Evolutionary conservation across 306 rosid genomes (phyloP), one percentile per base, ranked within the genome.

Genomic region (Prunus mira): DNA sequence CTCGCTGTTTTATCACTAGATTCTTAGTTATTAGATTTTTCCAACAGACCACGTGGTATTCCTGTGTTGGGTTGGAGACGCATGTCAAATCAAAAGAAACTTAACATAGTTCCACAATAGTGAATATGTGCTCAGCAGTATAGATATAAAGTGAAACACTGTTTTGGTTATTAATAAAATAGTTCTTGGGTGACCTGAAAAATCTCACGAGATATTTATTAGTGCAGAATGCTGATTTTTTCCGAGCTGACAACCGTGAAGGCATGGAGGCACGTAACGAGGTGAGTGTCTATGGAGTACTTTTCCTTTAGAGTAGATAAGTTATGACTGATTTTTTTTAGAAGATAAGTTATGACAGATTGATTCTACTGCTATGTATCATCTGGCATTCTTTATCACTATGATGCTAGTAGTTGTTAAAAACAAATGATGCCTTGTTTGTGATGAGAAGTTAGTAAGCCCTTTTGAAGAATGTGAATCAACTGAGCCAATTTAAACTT

Each of bases 261-360:
- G 99, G 99, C 72, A 72, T 90, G 64, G 99, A 95, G 78, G 97
- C 99, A 27, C 99, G 99, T 49, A 90, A 95, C 80, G 99, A 95
- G 97, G 99, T 92, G 87, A 83, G 45, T 85, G 62, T 81, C 64
- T 55, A n/a, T 67, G 51, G 75, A 58, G 25, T 58, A 69, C 65
- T 30, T 57, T 73, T 60, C 14, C 67, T 84, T 67, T 77, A 76
- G 69, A 62, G 69, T 73, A 75, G 60, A 74, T 72, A 71, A 34
- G 41, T 13, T 22, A 58, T 27, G 34, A 63, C 63, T 28, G 24
- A 25, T 67, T 24, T 32, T 32, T 32, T 84, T 67, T 77, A 76
- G 69, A 62, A 75, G 60, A 74, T 72, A 71, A 5, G 41, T 13
- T 27, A 63, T 27, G 34, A 63, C 63, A 28, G 28, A 25, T 67